Base-by-base conservation (phyloP, 352 stramenopile genomes). In the Phytopythium litorale region DNA sequence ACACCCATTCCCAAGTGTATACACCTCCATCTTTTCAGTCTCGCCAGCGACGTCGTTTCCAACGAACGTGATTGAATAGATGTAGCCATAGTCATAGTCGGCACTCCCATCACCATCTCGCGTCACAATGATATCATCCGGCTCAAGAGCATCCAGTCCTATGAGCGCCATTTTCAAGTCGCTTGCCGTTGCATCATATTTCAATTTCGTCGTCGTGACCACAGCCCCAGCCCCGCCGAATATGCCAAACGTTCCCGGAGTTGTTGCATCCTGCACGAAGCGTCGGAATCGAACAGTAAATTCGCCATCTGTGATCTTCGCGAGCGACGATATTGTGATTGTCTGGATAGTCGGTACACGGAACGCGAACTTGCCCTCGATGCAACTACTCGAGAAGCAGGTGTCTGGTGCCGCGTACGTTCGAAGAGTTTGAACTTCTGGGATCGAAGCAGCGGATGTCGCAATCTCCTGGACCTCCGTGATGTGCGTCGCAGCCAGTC, bases 11-110 rank as follows among this genome's bases (percentile, higher is more conserved):
- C 19, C 43, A 46, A 18, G 16, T 0, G 45, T 54, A 8, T 40
- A n/a, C 7, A 54, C 40, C 19, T 53, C 61, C 1, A 75, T 56
- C 18, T 38, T 42, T 35, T 56, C 63, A 0, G 84, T 89, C 48
- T 94, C 76, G 3, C 86, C 86, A 1, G 79, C 82, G 5, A 94
- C 84, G 6, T 57, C 71, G 38, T 86, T 90, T 7, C 86, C 83
- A 13, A 94, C 60, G 65, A 94, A 94, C 32, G 81, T 90, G 60
- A 94, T 78, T 7, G 80, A 84, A 52, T 79, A 92, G 19, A 84
- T 65, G 32, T 86, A 92, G 15, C 84, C 86, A 50, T 79, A 92
- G 12, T 71, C 62, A 64, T 78, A 92, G 11, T 73, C 71, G 0
- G 63, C 71, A 0, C 72, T 84, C 6, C 45, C 78, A 67, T 94